These are phyloP conservation scores for Pleurotus cornucopiae DNA, from an alignment of 768 basidiomycete genomes.

Conservation along the genomic window DNA sequence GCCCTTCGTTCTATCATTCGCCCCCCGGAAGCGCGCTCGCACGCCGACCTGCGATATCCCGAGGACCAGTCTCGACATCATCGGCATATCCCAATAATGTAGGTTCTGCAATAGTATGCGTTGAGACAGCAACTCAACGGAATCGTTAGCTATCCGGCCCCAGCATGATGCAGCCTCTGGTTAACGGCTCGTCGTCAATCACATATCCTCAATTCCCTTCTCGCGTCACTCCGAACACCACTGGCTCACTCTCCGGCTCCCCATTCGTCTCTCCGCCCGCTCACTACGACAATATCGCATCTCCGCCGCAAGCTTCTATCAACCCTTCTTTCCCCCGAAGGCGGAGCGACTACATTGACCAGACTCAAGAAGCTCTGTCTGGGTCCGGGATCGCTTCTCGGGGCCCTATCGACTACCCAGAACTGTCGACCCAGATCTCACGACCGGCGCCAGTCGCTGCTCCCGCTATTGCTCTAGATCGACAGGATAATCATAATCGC, in stretches of 20 bases:
- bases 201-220: conserved; percentile 49
- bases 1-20: conserved; percentile 11
- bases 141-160: conserved; percentile 16
- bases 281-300: conserved; percentile 43
- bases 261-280: conserved; percentile 36
- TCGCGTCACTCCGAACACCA: conserved; percentile 29
- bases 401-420: conserved; percentile 76
- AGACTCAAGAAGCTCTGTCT: conserved; percentile 60
- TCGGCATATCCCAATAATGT: conserved; percentile 18
- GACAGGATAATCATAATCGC: conserved; percentile 73
- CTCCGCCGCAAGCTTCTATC: conserved; percentile 83
- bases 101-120: neutral
- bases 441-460: conserved; percentile 82
- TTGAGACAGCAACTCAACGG: conserved; percentile 17
- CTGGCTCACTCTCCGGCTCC: conserved; percentile 21
- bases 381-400: conserved; percentile 35
- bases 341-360: conserved; percentile 79
- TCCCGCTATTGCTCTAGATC: conserved; percentile 53
- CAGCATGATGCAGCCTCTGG: conserved; percentile 24
- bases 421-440: conserved; percentile 56
- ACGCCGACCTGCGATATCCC: conserved; percentile 14
- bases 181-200: conserved; percentile 43
- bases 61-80: conserved; percentile 10
- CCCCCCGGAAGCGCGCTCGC: conserved; percentile 5
- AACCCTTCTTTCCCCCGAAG: conserved; percentile 74